These are phyloP conservation scores for Aspergillus tamarii DNA, from an alignment of 2,329 filamentous ascomycete genomes.

Conservation along the genomic window DNA sequence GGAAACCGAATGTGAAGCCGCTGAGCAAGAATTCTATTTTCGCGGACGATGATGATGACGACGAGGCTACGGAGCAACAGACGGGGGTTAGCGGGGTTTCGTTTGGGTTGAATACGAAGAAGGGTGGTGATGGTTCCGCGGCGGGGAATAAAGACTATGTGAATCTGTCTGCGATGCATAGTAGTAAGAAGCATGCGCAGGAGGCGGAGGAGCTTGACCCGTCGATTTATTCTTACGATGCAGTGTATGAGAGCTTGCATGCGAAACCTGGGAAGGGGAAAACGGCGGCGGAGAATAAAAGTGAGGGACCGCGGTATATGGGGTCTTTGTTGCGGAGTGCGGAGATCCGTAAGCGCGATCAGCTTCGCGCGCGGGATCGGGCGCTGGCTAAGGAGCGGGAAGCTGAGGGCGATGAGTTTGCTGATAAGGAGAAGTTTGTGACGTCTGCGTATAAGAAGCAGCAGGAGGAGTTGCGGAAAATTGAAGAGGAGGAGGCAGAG, in stretches of 20 bases:
- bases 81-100: slow-evolving; percentile 17
- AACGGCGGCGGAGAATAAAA: slow-evolving; percentile 21
- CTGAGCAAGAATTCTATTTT: slow-evolving; percentile 42
- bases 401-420: slow-evolving; percentile 67
- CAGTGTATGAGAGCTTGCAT: slow-evolving; percentile 53
- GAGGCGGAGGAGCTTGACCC: slow-evolving; percentile 49
- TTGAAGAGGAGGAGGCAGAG: slow-evolving; percentile 62
- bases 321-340: slow-evolving; percentile 61
- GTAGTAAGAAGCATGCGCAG: slow-evolving; percentile 48
- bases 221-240: slow-evolving; percentile 55
- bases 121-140: slow-evolving; percentile 5
- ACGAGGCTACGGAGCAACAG: slow-evolving; percentile 25
- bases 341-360: slow-evolving; percentile 65
- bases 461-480: slow-evolving; percentile 60
- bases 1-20: slow-evolving; percentile 35
- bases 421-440: slow-evolving; percentile 69
- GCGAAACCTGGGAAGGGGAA: slow-evolving; percentile 36
- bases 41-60: slow-evolving; percentile 40
- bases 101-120: slow-evolving; percentile 30
- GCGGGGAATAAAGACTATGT: slow-evolving; percentile 37
- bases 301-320: slow-evolving; percentile 61
- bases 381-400: slow-evolving; percentile 64
- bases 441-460: slow-evolving; percentile 67
- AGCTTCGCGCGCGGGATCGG: slow-evolving; percentile 64
- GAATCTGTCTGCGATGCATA: slow-evolving; percentile 52